Percentiles rank a stretch among this genome's conserved stretches.
phyloP scores from a whole-genome alignment of 2,329 filamentous ascomycete genomes.

The Cryphonectria nitschkei region DNA sequence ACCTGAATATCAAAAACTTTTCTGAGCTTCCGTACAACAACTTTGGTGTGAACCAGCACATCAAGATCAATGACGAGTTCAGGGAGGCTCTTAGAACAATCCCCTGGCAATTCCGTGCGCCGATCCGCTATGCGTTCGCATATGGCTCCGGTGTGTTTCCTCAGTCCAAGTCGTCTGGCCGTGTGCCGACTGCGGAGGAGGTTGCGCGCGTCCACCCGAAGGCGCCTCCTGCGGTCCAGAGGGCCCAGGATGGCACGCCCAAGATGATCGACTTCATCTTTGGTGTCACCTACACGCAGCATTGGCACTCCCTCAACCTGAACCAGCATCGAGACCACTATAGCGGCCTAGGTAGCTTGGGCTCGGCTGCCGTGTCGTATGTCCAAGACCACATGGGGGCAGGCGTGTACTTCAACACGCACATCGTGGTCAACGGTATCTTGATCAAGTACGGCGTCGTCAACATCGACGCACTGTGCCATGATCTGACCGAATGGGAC shows the following conservation, averaged over 20 bases:
- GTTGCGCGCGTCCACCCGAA: conserved; percentile 76
- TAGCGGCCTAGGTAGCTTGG: conserved; percentile 79
- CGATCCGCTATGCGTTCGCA: conserved; percentile 94
- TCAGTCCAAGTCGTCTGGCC: conserved; percentile 61
- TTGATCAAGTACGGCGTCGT: conserved; percentile 98
- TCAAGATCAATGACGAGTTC: conserved; percentile 93
- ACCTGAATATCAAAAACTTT: conserved; percentile 74
- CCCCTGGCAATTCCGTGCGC: conserved; percentile 87
- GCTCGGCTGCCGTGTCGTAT: conserved; percentile 81
- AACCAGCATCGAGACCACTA: conserved; percentile 90
- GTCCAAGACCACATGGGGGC: conserved; percentile 89
- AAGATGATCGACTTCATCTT: conserved; percentile 99
- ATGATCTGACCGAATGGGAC: conserved; percentile 87
- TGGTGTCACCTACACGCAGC: conserved; percentile 89
- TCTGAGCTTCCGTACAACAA: conserved; percentile 75
- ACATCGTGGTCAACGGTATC: conserved; percentile 90
- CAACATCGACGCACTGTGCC: conserved; percentile 85
- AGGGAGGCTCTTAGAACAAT: conserved; percentile 88
- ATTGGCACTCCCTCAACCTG: conserved; percentile 96
- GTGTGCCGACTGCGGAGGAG: conserved; percentile 58
- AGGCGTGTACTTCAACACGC: conserved; percentile 97
- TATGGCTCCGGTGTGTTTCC: conserved; percentile 97
- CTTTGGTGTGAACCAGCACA: conserved; percentile 95
- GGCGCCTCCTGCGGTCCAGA: conserved; percentile 77
- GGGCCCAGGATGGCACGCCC: conserved; percentile 82